Evolutionary conservation across 2,329 filamentous ascomycete species (phyloP), one percentile per base, ranked within the genome.

Genomic region (Penicillium verrucosum): DNA sequence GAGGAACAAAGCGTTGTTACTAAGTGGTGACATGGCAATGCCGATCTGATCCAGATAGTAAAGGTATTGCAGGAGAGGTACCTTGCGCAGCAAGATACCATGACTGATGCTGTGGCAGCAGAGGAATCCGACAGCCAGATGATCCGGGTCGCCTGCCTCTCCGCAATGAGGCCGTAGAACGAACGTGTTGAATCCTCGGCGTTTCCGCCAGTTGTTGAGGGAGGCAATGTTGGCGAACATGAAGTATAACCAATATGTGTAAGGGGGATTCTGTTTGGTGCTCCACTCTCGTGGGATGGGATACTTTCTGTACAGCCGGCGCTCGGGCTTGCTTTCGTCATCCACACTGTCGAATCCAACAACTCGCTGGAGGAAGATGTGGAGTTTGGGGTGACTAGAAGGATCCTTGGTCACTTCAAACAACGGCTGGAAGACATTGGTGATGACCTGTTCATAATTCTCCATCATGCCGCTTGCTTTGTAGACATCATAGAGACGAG

Each of bases 241-340:
- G 70, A 96, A 96, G 77, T 99, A 99, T 70, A 97, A 89, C 94
- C 94, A 99, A 77, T 99, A 99, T 72, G 89, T 97, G 78, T 99
- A 99, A 0, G 94, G 94, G 14, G 94, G 94, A 70, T 99, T 99
- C 74, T 97, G 92, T 67, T 89, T 92, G 0, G 91, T 92, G 62
- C 87, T 84, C 94, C 94, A 99, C 52, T 86, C 86, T 60, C 86
- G 89, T 5, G 94, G 93, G 23, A 94, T 87, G 0, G 94, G 94
- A 65, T 96, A 99, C 73, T 99, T 99, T 69, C 88, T 89, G 78
- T 92, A 96, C n/a, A 97, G 82, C 21, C 94, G 88, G 29, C 93
- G 87, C 75, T 99, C 94, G 2, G 92, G 83, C 77, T 99, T 99
- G 80, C 92, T 97, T 78, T 99, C 94, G 66, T 99, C 94, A 69